Base-by-base conservation (phyloP, 345 rosid species). In the Brassica carinata region DNA sequence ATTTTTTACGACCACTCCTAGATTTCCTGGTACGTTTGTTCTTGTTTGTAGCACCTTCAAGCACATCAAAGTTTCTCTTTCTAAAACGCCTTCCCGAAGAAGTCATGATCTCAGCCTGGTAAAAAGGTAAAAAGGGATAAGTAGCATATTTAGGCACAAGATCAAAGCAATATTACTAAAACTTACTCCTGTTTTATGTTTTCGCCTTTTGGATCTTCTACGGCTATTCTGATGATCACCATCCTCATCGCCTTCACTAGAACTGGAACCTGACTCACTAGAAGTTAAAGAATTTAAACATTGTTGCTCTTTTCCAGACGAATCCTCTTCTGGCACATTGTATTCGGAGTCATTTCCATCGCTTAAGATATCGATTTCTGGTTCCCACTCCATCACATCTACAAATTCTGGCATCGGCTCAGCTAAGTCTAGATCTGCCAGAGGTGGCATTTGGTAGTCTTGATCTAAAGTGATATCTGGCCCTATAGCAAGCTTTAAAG, bases 311-410 rank as follows among this genome's bases (percentile, higher is more conserved):
- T 85, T 97, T 71, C 87, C 95, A 30, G 87, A 83, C 26, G 94
- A 90, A 83, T 79, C 74, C 82, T 91, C 99, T 76, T 92, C 97
- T 38, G 97, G 84, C 55, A 86, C 90, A 85, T 91, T 91, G 84
- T 96, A 96, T 84, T 96, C 99, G 0, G 99, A 96, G 85, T 96
- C 99, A 84, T 84, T 90, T 79, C 90, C 99, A 84, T 94, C 97
- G 80, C 90, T 94, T 58, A 80, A 88, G 73, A 88, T 77, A 70
- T 86, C 90, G 72, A 73, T 81, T 87, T 87, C 99, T 59, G 98
- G 99, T 80, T 94, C 98, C 99, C 97, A 92, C 65, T 91, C 97
- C 92, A 96, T 86, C 67, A 79, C 84, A 85, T 94, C 98, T 55
- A 90, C 17, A 83, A 92, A 93, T 55, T 91, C 94, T 26, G 99